phyloP scores from a whole-genome alignment of 2,329 filamentous ascomycete species.

The Pseudocercospora pini-densiflorae region DNA sequence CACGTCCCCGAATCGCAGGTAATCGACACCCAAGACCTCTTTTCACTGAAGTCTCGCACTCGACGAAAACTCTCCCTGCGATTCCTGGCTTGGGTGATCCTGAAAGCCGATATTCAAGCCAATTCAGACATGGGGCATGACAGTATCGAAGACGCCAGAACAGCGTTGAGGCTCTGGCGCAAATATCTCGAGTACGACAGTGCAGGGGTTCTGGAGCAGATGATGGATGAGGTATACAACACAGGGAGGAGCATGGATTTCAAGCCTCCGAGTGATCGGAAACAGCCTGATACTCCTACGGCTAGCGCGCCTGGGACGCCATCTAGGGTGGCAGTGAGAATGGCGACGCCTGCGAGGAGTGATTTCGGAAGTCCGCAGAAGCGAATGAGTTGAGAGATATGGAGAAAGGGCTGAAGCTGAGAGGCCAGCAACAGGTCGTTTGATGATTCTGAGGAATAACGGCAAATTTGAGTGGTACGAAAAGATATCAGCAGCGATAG shows the following conservation, averaged over 20 bases:
- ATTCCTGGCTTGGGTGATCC: constrained; percentile 87
- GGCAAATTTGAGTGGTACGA: too few relatives aligned
- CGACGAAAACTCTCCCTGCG: constrained; percentile 87
- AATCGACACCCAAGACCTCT: constrained; percentile 91
- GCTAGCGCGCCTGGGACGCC: constrained; percentile 41
- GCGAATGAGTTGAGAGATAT: neutral
- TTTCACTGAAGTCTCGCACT: constrained; percentile 74
- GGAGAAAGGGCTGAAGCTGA: neutral
- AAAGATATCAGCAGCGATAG: too few relatives aligned
- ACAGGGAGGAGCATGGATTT: constrained; percentile 61
- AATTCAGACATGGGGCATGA: constrained; percentile 73
- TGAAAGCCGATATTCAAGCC: constrained; percentile 92
- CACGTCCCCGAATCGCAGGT: constrained; percentile 89
- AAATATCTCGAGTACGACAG: constrained; percentile 91
- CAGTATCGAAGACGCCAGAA: constrained; percentile 91
- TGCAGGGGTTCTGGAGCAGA: constrained; percentile 79
- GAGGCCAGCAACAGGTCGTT: neutral
- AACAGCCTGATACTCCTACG: constrained; percentile 32
- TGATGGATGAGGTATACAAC: constrained; percentile 84
- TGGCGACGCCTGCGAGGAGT: constrained; percentile 32
- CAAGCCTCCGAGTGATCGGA: constrained; percentile 39
- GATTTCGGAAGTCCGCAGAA: constrained; percentile 39
- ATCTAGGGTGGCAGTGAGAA: constrained; percentile 28
- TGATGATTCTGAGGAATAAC: neutral
- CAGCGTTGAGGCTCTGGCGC: constrained; percentile 83